Conservation (phyloP, 2,329 filamentous ascomycete genomes). For the Aspergillus phoenicis region DNA sequence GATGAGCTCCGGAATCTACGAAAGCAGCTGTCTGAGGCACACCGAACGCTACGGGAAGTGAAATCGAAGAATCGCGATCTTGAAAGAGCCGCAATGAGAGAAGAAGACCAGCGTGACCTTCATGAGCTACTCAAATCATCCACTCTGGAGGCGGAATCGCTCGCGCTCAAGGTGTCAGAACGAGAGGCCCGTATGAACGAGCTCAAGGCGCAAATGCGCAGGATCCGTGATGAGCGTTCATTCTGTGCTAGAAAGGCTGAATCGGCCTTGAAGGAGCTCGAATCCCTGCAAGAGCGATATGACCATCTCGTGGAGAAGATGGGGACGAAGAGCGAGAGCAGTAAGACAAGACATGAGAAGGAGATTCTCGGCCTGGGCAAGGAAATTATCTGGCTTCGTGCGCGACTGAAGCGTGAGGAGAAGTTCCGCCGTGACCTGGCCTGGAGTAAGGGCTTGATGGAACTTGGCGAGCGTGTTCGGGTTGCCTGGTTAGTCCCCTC, state of each 20-base stretch:
- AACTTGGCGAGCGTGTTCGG: constrained; percentile 68
- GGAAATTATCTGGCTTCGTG: constrained; percentile 89
- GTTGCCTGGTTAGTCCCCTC: constrained; percentile 72
- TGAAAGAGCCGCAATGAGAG: constrained; percentile 53
- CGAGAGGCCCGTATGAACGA: constrained; percentile 67
- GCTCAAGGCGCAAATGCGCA: constrained; percentile 63
- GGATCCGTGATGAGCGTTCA: constrained; percentile 54
- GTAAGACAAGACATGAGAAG: constrained; percentile 53
- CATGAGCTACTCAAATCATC: constrained; percentile 52
- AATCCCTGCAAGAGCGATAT: constrained; percentile 60
- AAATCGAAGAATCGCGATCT: constrained; percentile 53
- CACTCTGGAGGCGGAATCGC: constrained; percentile 59
- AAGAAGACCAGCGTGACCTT: constrained; percentile 48
- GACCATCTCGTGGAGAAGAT: constrained; percentile 61
- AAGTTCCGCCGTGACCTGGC: constrained; percentile 77
- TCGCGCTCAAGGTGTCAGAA: constrained; percentile 72
- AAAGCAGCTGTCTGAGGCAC: constrained; percentile 62
- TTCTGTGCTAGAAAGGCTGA: constrained; percentile 46
- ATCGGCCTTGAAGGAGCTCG: constrained; percentile 44
- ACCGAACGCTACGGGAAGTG: constrained; percentile 62
- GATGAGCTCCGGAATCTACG: constrained; percentile 63
- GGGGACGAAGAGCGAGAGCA: constrained; percentile 44
- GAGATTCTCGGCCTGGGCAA: constrained; percentile 80
- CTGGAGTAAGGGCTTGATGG: constrained; percentile 84
- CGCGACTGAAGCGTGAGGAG: constrained; percentile 77